These are phyloP conservation scores for Violaceomyces palustris DNA, from an alignment of 1,284 basidiomycete species.

Conservation along the genomic window DNA sequence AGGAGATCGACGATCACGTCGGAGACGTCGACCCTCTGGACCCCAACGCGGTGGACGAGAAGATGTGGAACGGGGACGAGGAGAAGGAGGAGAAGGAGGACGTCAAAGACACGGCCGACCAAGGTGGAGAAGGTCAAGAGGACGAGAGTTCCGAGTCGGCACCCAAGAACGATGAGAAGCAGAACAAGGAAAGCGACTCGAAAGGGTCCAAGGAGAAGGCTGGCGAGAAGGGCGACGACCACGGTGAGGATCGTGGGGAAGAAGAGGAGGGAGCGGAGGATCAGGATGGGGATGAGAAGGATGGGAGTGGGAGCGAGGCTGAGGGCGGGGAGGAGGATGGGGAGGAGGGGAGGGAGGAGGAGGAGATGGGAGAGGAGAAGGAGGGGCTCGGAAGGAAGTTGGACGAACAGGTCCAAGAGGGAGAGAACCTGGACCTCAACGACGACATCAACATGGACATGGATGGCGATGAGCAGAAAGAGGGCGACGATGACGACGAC, in stretches of 20 bases:
- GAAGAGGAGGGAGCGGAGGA: conserved; percentile 10
- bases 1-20: conserved; percentile 71
- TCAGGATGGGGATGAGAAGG: conserved; percentile 8
- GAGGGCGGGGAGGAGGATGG: conserved; percentile 22
- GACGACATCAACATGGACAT: conserved; percentile 45
- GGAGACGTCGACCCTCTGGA: conserved; percentile 82
- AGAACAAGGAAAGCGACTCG: conserved; percentile 5
- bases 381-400: conserved; percentile 53
- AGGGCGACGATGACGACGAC: conserved; percentile 52
- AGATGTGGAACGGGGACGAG: conserved; percentile 91
- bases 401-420: conserved; percentile 46
- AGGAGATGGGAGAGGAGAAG: conserved; percentile 36
- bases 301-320: conserved; percentile 2
- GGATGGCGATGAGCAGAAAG: conserved; percentile 16
- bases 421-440: conserved; percentile 49
- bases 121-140: conserved; percentile 53
- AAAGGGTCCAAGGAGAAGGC: conserved; percentile 55
- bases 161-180: conserved; percentile 20
- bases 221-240: conserved; percentile 52
- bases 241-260: conserved; percentile 59
- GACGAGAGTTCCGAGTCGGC: conserved; percentile 23
- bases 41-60: conserved; percentile 84
- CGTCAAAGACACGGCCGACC: conserved; percentile 47
- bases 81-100: conserved; percentile 58
- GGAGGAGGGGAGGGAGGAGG: conserved; percentile 38